phyloP scores from a whole-genome alignment of 2,329 filamentous ascomycete species.

The Hypoxylon sp. region DNA sequence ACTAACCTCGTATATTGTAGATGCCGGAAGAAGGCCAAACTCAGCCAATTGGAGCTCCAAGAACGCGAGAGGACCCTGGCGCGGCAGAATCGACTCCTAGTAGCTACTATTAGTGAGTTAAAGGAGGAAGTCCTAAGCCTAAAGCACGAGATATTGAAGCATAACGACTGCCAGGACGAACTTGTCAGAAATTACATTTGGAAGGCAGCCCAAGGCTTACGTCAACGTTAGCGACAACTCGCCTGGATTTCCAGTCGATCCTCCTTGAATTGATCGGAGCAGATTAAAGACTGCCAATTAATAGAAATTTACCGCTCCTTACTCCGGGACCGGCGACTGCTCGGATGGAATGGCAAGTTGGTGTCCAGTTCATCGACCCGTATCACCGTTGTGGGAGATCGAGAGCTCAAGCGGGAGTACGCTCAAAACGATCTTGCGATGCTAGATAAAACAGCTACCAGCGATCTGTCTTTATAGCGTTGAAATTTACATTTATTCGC shows the following conservation, averaged over 20 bases:
- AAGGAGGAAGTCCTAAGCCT: neutral
- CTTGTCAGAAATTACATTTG: neutral
- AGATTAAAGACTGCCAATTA: neutral
- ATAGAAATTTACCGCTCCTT: neutral
- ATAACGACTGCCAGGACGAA: neutral
- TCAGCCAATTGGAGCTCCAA: neutral
- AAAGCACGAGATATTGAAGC: neutral
- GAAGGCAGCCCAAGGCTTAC: neutral
- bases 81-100: neutral
- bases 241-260: neutral
- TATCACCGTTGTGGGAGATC: neutral
- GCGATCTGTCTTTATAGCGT: neutral
- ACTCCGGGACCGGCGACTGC: neutral
- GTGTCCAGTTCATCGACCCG: neutral
- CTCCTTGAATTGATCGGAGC: neutral
- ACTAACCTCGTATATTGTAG: neutral
- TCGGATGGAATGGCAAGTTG: neutral
- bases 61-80: neutral
- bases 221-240: neutral
- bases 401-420: neutral
- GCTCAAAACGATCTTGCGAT: neutral
- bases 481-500: neutral
- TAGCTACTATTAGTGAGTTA: neutral
- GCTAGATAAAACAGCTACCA: neutral
- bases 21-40: neutral